Evolutionary conservation across 768 basidiomycete species (phyloP).

Genomic region (Agaricus blazei): DNA sequence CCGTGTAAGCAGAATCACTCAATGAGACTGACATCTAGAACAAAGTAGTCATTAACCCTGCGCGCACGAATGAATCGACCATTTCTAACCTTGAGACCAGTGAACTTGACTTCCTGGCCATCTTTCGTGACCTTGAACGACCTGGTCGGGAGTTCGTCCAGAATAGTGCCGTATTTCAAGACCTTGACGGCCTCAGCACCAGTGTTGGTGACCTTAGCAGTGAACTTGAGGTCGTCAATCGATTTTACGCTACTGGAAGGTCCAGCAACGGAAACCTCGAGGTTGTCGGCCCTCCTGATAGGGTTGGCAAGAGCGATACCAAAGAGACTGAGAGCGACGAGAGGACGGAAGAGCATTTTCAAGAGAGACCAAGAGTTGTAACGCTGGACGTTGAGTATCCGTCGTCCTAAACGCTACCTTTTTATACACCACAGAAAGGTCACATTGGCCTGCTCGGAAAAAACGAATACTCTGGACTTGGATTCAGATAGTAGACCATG

Average conservation of each 20-base stretch:
- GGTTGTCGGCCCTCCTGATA: conserved; percentile 23
- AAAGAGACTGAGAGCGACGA: conserved; percentile 23
- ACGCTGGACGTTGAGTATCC: not conserved
- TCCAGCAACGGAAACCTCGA: conserved; percentile 26
- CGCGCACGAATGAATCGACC: not conserved
- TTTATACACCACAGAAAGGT: conserved; percentile 4
- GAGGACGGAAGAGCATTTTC: conserved; percentile 23
- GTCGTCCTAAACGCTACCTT: not conserved
- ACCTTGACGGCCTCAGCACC: conserved; percentile 35
- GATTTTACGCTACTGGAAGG: conserved; percentile 27
- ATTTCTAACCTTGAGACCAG: conserved; percentile 33
- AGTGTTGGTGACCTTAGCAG: conserved; percentile 35
- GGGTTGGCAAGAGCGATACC: conserved; percentile 26
- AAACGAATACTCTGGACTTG: too few species aligned
- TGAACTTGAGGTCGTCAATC: conserved; percentile 33
- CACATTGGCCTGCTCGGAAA: too few species aligned
- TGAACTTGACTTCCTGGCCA: conserved; percentile 33
- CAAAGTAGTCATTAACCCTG: not conserved
- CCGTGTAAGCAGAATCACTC: conserved; percentile 28
- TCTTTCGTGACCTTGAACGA: conserved; percentile 39
- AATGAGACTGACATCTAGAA: conserved; percentile 32
- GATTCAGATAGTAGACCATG: too few species aligned
- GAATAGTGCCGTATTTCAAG: conserved; percentile 42
- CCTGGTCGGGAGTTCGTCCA: conserved; percentile 38
- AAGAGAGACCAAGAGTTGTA: not conserved